Base-by-base conservation (phyloP, 1,284 basidiomycete species). In the Tilletia caries region DNA sequence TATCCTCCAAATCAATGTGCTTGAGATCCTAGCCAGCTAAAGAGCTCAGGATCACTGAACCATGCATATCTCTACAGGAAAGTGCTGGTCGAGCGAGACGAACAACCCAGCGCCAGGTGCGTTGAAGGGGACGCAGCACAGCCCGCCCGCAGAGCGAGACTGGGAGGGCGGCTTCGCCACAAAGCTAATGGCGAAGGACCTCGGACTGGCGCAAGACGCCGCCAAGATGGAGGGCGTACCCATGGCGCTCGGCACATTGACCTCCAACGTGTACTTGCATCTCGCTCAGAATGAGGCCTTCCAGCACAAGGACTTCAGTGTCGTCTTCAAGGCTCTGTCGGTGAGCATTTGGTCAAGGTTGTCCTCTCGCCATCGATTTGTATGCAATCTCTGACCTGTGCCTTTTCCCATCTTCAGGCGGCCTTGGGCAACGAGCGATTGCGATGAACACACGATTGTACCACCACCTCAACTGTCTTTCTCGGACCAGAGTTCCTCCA, bases 91-190 rank as follows among this genome's bases (percentile, higher is more conserved):
- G 8, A 89, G 89, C 60, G 89, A 90, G 23, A 88, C 91, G 66
- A 95, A 95, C 85, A 95, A 95, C 79, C 93, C 93, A 2, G 92
- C 92, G 37, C 91, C 90, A 10, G 87, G 86, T 18, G 89, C 92
- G 13, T 83, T 93, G 58, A 75, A 65, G 29, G 80, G 79, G 3
- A 79, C 79, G 10, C 89, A 87, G 67, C 89, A 89, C 80, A 87
- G 88, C 5, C 90, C 92, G 6, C 93, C 93, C 0, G 92, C 91
- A 75, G 91, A 92, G 82, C 86, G 90, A 27, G 88, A 89, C 65
- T 95, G 91, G 75, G 89, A 92, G 72, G 92, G 84, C 33, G 84
- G 84, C 25, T 77, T 75, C 20, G 78, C 76, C n/a, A n/a, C n/a
- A n/a, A 67, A 68, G 15, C 66, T 74, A 2, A 67, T 71, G 66